Evolutionary conservation across 352 stramenopile genomes (phyloP), one percentile per base, ranked within the genome.

Genomic region (Globisporangium acanthophoron): DNA sequence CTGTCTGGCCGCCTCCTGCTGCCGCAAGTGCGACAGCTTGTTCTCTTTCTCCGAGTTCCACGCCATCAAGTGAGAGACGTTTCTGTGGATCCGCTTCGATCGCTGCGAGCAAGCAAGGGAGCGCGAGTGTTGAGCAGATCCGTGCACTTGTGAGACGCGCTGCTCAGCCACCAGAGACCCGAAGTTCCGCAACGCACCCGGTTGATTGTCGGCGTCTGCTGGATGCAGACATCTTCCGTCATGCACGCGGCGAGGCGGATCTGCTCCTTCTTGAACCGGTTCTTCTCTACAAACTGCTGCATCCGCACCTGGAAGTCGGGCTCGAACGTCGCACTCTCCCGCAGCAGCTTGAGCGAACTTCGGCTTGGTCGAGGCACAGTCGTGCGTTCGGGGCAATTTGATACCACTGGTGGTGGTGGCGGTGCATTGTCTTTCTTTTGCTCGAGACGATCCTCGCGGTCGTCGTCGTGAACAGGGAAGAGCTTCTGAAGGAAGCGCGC

Each of bases 281-380:
- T 77, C 47, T 70, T 59, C 13, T 41, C 31, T 51, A 80, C 58
- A 33, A 80, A 86, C 27, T 76, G 61, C 21, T 69, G 72, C 72
- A 91, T 77, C 8, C 80, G 76, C 13, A 61, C 65, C 37, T 89
- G 80, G 44, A 91, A 89, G 44, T 88, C 66, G 0, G 76, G 68
- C 46, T 88, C 75, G 44, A 84, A 86, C 43, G 71, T 76, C 18
- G 61, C 43, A 46, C 78, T 88, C 49, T 65, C 62, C 12, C 66
- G 66, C 35, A 87, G 58, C 13, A 87, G 59, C 24, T 71, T 59
- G 52, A 67, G 61, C 0, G 80, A 90, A 3, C 40, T 52, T 21
- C 60, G 61, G 31, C 59, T 76, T 13, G 53, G 50, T 8, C 61
- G 66, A 24, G 65, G 49, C 6, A 31, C 15, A 37, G 9, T 29